phyloP scores from a whole-genome alignment of 768 basidiomycete species.

The Naematelia aurantialba region DNA sequence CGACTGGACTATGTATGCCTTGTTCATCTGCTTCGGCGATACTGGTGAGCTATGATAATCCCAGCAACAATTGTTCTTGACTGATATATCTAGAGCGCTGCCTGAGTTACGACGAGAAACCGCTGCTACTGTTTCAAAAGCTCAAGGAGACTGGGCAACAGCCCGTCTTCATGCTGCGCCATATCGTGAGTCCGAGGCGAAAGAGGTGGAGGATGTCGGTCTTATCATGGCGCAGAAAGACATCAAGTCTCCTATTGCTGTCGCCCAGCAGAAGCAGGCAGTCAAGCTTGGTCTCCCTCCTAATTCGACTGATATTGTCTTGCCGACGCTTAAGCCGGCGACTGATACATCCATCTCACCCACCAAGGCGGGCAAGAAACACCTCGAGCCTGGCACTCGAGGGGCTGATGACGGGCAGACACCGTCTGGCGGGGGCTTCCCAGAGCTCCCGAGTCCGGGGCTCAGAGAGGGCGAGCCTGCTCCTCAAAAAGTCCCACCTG shows the following conservation, averaged over 20 bases:
- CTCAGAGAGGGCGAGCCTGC: conserved; percentile 25
- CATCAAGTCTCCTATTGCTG: conserved; percentile 92
- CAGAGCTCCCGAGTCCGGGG: conserved; percentile 47
- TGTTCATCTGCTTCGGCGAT: conserved; percentile 98
- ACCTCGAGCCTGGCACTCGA: conserved; percentile 20
- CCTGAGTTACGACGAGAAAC: conserved; percentile 95
- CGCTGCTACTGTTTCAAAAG: conserved; percentile 91
- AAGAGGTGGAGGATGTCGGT: too few relatives aligned
- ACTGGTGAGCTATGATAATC: conserved; percentile 59
- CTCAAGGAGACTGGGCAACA: conserved; percentile 96
- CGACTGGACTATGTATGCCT: conserved; percentile 97
- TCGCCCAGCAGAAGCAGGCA: conserved; percentile 94
- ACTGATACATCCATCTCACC: conserved; percentile 28
- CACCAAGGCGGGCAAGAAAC: conserved; percentile 21
- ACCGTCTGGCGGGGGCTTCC: conserved; percentile 31
- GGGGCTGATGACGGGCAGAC: conserved; percentile 31
- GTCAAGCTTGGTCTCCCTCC: conserved; percentile 55
- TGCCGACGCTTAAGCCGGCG: conserved; percentile 35
- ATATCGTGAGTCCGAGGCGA: conserved; percentile 39
- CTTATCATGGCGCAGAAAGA: conserved; percentile 54
- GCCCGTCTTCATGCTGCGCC: conserved; percentile 83
- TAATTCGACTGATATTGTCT: conserved; percentile 20
- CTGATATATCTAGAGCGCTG: conserved; percentile 74
- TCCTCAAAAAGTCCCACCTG: conserved; percentile 6
- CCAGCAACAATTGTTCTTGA: conserved; percentile 51